phyloP scores from a whole-genome alignment of 1,284 basidiomycete genomes.

The Malassezia brasiliensis region DNA sequence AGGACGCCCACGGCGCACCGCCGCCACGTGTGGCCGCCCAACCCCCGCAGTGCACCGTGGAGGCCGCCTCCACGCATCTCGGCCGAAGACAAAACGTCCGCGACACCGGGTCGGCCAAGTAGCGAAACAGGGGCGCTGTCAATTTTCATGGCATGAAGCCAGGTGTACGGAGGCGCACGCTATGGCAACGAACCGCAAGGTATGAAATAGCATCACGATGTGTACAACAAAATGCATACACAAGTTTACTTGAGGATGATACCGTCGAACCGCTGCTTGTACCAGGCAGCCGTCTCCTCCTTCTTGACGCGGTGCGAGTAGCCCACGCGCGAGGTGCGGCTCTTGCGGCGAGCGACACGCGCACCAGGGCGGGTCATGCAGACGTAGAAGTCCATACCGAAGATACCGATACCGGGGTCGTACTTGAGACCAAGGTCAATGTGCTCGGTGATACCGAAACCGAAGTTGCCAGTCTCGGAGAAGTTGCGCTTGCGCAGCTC shows the following conservation, averaged over 20 bases:
- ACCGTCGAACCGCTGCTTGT: constrained; percentile 69
- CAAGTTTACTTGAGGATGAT: constrained; percentile 41
- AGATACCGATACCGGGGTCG: constrained; percentile 48
- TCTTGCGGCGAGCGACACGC: constrained; percentile 84
- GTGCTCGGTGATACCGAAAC: constrained; percentile 55
- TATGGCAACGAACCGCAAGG: constrained; percentile 14
- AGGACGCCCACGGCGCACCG: neutral
- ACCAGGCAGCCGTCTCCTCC: constrained; percentile 75
- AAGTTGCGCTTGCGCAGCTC: constrained; percentile 84
- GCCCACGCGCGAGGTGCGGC: constrained; percentile 76
- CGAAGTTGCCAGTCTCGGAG: constrained; percentile 54
- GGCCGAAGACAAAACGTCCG: neutral
- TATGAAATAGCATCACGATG: constrained; percentile 6
- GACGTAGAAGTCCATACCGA: constrained; percentile 48
- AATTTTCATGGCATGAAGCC: neutral
- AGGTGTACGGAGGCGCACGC: constrained; percentile 12
- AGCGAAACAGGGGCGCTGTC: neutral
- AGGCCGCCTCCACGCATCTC: neutral
- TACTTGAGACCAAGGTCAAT: constrained; percentile 85
- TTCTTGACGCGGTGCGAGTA: constrained; percentile 61
- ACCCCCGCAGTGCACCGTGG: too few species aligned
- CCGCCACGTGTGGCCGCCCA: neutral
- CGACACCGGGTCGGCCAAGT: too few species aligned
- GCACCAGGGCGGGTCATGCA: constrained; percentile 86
- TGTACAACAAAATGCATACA: constrained; percentile 1